Base-by-base conservation (phyloP, 129 eudicot species). In the Tanacetum coccineum region DNA sequence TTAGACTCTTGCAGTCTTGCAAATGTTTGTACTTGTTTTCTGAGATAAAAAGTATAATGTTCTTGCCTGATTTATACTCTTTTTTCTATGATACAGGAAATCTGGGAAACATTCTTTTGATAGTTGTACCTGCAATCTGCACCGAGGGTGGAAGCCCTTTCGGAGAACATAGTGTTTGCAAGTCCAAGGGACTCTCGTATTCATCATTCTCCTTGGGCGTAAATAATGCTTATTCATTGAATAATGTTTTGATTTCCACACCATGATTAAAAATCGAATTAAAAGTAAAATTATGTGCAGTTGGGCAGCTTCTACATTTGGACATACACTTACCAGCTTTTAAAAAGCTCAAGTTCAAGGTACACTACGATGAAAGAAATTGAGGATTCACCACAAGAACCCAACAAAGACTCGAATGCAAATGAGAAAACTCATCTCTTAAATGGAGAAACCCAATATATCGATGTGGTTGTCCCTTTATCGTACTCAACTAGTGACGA, bases 141-240 rank as follows among this genome's bases (percentile, higher is more conserved):
- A 62, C 72, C 0, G 90, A 94, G 56, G 74, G 77, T 26, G 97
- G 99, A 3, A 89, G 84, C 74, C 99, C 99, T 17, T 94, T 94
- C 53, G 97, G 97, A 13, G 95, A 87, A 73, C 87, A 83, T 50
- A 67, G 42, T 5, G 63, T 62, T 48, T 94, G 99, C 50, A n/a
- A 84, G 36, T 54, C 86, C 8, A 64, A 70, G 52, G 99, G 95
- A 55, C 87, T 94, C 70, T 87, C 99, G 0, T 94, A 94, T 66
- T 72, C 87, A 21, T 89, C 97, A 10, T 87, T 94, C 86, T 93
- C 96, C 51, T 82, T 93, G 92, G 96, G 95, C 30, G 98, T 91
- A 67, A 72, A 36, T 6, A 36, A 2, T 36, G 42, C 1, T 36
- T 36, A 36, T 36, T 36, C 25, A 22, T 22, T 1, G 2, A 2